A percentile compares a stretch with the other conserved stretches of the same genome.
Conservation (phyloP, 169 alveolate genomes). For the Eimeria maxima region DNA sequence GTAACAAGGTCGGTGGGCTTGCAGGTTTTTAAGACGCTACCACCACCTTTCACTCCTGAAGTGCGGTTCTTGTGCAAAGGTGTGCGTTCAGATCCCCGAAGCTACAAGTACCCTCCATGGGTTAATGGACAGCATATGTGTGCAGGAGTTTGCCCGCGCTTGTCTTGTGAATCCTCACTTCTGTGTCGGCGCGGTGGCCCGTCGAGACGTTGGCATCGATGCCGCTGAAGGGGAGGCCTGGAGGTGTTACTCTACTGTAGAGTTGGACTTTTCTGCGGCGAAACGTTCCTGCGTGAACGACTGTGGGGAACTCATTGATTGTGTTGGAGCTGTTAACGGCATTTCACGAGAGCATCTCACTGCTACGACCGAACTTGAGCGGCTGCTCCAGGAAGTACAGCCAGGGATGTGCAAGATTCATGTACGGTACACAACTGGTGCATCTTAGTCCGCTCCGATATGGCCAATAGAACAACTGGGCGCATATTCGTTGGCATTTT, state of each 20-base stretch:
- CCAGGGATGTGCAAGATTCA: conserved; percentile 39
- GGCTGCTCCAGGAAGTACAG: background rate
- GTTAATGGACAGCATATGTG: background rate
- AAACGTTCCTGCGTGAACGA: background rate
- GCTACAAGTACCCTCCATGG: background rate
- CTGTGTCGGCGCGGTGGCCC: conserved; percentile 48
- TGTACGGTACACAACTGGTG: background rate
- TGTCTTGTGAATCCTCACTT: conserved; percentile 19
- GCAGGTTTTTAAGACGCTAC: background rate
- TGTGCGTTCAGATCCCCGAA: conserved; percentile 1
- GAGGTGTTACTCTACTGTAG: conserved; percentile 13
- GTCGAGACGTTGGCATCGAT: background rate
- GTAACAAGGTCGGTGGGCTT: background rate
- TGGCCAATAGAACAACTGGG: background rate
- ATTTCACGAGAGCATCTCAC: background rate
- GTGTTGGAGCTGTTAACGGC: background rate
- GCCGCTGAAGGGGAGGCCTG: conserved; percentile 21
- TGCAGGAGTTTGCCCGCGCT: conserved; percentile 10
- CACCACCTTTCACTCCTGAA: background rate
- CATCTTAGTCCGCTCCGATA: background rate
- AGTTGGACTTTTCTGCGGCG: conserved; percentile 1
- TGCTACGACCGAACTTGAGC: background rate
- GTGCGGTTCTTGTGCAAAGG: background rate
- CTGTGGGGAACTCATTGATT: conserved; percentile 26
- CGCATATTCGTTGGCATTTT: background rate